Evolutionary conservation across 2,329 filamentous ascomycete genomes (phyloP).

Genomic region (Colletotrichum higginsianum): DNA sequence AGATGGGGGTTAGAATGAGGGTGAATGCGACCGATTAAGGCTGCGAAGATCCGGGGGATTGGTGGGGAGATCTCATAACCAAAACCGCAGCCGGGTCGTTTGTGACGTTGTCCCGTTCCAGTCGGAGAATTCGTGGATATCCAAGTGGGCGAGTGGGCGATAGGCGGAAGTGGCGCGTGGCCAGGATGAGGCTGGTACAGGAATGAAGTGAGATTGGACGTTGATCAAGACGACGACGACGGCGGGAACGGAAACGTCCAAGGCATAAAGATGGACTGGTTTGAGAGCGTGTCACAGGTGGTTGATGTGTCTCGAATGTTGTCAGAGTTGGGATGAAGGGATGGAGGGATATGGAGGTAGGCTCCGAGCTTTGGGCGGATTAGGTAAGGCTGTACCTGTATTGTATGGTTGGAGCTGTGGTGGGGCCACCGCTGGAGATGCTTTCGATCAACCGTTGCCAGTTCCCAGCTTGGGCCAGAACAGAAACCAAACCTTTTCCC

Average conservation of each 20-base stretch:
- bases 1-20: constrained; percentile 19
- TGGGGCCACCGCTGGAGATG: neutral
- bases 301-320: constrained; percentile 38
- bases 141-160: constrained; percentile 6
- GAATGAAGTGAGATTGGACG: constrained; percentile 36
- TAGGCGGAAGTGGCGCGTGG: constrained; percentile 14
- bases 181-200: constrained; percentile 31
- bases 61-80: constrained; percentile 32
- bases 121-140: constrained; percentile 37
- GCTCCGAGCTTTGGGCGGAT: constrained; percentile 39
- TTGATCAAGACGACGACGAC: constrained; percentile 9
- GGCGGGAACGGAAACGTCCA: constrained; percentile 25
- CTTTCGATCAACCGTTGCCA: neutral
- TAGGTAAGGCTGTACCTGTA: constrained; percentile 26
- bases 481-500: too few relatives aligned
- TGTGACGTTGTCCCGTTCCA: constrained; percentile 23
- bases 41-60: constrained; percentile 38
- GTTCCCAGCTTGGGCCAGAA: neutral
- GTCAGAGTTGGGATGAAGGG: constrained; percentile 39
- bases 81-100: constrained; percentile 34
- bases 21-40: constrained; percentile 23
- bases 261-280: constrained; percentile 37
- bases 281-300: constrained; percentile 41
- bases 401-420: neutral
- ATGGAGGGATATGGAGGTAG: constrained; percentile 22